A percentile compares a stretch with the other conserved stretches of the same genome.
phyloP scores from a whole-genome alignment of 441 rosid genomes.

The California macrophylla region DNA sequence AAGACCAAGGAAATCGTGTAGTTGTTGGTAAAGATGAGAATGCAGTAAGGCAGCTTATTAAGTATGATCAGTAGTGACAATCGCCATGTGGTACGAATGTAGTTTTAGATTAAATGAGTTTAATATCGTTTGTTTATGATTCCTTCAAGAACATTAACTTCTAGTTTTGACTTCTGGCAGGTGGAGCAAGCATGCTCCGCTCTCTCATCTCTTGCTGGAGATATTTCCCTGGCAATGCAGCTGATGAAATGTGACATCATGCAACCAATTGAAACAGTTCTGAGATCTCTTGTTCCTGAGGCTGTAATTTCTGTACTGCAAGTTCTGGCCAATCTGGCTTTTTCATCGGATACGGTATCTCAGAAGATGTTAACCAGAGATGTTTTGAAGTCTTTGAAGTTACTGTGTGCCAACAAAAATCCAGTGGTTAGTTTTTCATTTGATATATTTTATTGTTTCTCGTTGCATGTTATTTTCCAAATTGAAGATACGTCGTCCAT shows the following conservation, averaged over 20 bases:
- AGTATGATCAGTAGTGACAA: conserved; percentile 97
- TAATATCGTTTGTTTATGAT: conserved; percentile 13
- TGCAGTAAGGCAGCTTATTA: conserved; percentile 93
- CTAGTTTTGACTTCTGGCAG: conserved; percentile 37
- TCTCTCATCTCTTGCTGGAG: conserved; percentile 85
- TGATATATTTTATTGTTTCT: conserved; percentile 9
- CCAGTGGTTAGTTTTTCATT: conserved; percentile 50
- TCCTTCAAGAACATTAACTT: conserved; percentile 17
- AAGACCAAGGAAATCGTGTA: conserved; percentile 79
- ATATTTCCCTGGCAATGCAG: conserved; percentile 78
- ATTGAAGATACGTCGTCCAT: conserved; percentile 21
- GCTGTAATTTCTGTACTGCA: conserved; percentile 83
- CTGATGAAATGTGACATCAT: conserved; percentile 92
- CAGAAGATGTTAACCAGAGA: conserved; percentile 86
- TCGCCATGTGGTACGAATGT: conserved; percentile 66
- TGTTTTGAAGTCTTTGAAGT: conserved; percentile 63
- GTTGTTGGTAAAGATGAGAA: conserved; percentile 95
- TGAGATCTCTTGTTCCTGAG: conserved; percentile 59
- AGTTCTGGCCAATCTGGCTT: conserved; percentile 79
- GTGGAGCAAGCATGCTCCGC: conserved; percentile 95
- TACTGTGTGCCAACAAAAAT: conserved; percentile 66
- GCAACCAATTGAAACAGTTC: conserved; percentile 81
- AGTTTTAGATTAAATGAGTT: conserved; percentile 15
- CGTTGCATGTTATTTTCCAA: conserved; percentile 12
- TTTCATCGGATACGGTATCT: conserved; percentile 71